Base-by-base conservation (phyloP, 352 stramenopile species). In the Pythium dissimile region DNA sequence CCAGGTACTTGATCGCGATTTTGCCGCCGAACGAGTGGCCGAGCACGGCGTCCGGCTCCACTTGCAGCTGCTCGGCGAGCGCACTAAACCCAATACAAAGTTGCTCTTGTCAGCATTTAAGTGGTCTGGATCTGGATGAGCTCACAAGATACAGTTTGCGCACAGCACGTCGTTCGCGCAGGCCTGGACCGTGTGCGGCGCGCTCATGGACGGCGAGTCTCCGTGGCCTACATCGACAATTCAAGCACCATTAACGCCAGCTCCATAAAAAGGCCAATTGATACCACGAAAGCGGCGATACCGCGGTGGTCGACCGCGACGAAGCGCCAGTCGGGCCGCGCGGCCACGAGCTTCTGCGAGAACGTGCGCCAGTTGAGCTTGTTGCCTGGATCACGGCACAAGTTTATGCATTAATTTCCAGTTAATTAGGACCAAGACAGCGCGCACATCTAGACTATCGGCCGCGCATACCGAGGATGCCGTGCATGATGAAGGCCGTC, bases 291-390 rank as follows among this genome's bases (percentile, higher is more conserved):
- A 37, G 31, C 31, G 31, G 10, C 9, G 9, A 51, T 21, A 92
- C 81, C 82, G 45, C 82, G 80, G 52, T 84, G 71, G 51, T 92
- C 82, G 23, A 92, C 38, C 31, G 72, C 73, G 39, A 92, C 61
- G 27, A 89, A 85, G 48, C 74, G 66, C 74, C 78, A 92, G 45
- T 89, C 72, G 18, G 51, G 51, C 4, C 41, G 26, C 6, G 51
- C 51, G 16, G 38, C 31, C 39, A 59, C 30, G 38, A 47, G 55
- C 78, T 79, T 86, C 31, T 83, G 79, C 26, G 77, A 86, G 62
- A 92, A 92, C 38, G 82, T 92, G 44, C 80, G 72, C 82, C 82
- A 92, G 42, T 92, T 92, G 47, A 89, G 69, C 51, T 92, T 92
- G 64, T 92, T 92, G 49, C 82, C 82, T 92, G 50, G 13, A 13